Base-by-base conservation (phyloP, 108 stramenopile species). In the Discostella pseudostelligera region DNA sequence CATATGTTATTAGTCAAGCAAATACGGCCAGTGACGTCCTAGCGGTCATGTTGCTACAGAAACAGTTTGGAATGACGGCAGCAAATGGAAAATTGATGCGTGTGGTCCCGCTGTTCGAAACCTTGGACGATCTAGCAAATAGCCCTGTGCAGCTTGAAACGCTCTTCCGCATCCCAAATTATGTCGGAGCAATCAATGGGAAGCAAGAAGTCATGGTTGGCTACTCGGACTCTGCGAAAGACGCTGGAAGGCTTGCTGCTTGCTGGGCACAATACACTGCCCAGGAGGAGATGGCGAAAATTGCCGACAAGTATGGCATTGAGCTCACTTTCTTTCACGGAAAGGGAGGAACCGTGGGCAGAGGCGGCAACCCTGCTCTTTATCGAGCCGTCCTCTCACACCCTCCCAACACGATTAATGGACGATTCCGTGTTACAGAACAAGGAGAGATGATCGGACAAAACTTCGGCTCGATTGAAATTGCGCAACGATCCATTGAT, bases 371-470 rank as follows among this genome's bases (percentile, higher is more conserved):
- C 65, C 97, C 97, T 13, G 87, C 88, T 47, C 69, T 88, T 12
- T 95, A 87, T 77, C 55, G 85, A 16, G 97, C 95, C 24, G 79
- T 97, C 48, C 79, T 96, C 39, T 85, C 95, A 0, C 96, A 97
- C 74, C 95, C 97, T 16, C 96, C 96, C 9, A 81, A 91, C 55
- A 98, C 97, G 8, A 92, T 98, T 54, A 90, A 98, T 65, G 97
- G 97, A n/a, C 83, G 92, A 25, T 98, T 97, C 93, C 92, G 97
- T 19, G 95, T 98, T 24, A 98, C 97, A 8, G 97, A 98, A 69
- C 97, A 98, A 80, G 97, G 97, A 29, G 97, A 98, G 80, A 98
- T 98, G 97, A 97, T 98, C 61, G 87, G 87, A 20, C 96, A 97
- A 69, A 98, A 97, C 81, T 98, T 97, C 72, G 97, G 97, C 17